Evolutionary conservation across 1,284 basidiomycete species (phyloP), one percentile per base, ranked within the genome.

Genomic region (Apiotrichum veenhuisii): DNA sequence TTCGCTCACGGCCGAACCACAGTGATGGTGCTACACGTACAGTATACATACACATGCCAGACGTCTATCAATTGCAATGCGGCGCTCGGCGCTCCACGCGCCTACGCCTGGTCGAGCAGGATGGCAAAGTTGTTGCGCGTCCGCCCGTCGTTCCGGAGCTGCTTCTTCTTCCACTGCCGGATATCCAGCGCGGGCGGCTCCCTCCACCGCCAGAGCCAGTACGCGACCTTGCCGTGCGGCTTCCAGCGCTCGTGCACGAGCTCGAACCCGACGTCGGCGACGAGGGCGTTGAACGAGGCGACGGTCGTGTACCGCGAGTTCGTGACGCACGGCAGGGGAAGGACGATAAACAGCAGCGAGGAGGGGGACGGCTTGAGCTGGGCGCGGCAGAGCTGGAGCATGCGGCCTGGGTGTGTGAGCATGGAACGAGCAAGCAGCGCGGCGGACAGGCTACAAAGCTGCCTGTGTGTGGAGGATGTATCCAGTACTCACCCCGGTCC

Each of bases 71-170:
- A n/a, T n/a, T n/a, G n/a, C n/a, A n/a, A n/a, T n/a, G n/a, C n/a
- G n/a, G n/a, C n/a, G n/a, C n/a, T n/a, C n/a, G n/a, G n/a, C n/a
- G n/a, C n/a, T n/a, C n/a, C n/a, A n/a, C n/a, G n/a, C n/a, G n/a
- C n/a, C n/a, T n/a, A n/a, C n/a, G n/a, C n/a, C 18, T 38, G 25
- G 34, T 52, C 30, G 22, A 44, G 20, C 30, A 53, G 12, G n/a
- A 84, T 55, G 41, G 92, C 84, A 69, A 92, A 92, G 73, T 92
- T 92, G 71, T 93, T 92, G 66, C 87, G 81, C 68, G 83, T 81
- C 0, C 66, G 55, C 0, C 89, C 89, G 53, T 82, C 78, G 20
- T 84, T 79, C 50, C 87, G 73, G 2, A 85, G 78, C 2, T 51
- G 68, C 74, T 90, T 91, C 77, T 80, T 86, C 43, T 3, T 59